A percentile compares a stretch with the other conserved stretches of the same genome.
Evolutionary conservation across 2,329 filamentous ascomycete genomes (phyloP).

Genomic region (Fusarium robinianum): DNA sequence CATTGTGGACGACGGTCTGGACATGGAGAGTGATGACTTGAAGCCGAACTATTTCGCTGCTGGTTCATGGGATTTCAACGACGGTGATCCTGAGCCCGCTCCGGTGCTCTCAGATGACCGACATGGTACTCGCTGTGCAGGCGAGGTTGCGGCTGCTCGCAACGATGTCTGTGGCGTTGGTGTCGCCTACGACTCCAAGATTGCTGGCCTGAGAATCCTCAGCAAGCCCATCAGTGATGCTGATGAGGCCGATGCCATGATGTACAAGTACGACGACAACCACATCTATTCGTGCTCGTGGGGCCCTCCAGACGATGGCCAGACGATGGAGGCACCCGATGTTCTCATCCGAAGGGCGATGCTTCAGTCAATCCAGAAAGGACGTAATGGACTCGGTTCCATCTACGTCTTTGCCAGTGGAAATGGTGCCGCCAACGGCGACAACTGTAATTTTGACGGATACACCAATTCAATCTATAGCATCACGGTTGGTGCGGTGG

Average conservation of each 20-base stretch:
- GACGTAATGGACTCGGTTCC: conserved; percentile 79
- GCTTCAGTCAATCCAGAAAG: conserved; percentile 88
- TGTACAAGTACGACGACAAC: conserved; percentile 88
- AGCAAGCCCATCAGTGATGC: conserved; percentile 88
- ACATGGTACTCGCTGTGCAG: conserved; percentile 93
- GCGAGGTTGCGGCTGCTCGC: conserved; percentile 88
- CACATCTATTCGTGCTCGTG: conserved; percentile 99
- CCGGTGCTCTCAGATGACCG: conserved; percentile 83
- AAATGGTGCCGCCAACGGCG: conserved; percentile 82
- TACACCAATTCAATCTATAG: conserved; percentile 99
- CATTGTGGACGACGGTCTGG: conserved; percentile 93
- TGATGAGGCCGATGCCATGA: conserved; percentile 90
- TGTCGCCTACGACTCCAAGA: conserved; percentile 88
- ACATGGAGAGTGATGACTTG: conserved; percentile 93
- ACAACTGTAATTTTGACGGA: conserved; percentile 99
- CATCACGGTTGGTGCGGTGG: conserved; percentile 92
- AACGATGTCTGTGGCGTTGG: conserved; percentile 96
- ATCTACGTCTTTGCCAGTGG: conserved; percentile 96
- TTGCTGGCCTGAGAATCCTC: conserved; percentile 90
- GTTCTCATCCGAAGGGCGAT: conserved; percentile 88
- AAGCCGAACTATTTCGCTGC: conserved; percentile 91
- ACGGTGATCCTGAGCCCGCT: conserved; percentile 75
- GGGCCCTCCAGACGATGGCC: conserved; percentile 93
- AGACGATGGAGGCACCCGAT: conserved; percentile 91
- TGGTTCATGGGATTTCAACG: conserved; percentile 97